Evolutionary conservation across 1,284 basidiomycete species (phyloP).

Genomic region (Gomphus bonarii): DNA sequence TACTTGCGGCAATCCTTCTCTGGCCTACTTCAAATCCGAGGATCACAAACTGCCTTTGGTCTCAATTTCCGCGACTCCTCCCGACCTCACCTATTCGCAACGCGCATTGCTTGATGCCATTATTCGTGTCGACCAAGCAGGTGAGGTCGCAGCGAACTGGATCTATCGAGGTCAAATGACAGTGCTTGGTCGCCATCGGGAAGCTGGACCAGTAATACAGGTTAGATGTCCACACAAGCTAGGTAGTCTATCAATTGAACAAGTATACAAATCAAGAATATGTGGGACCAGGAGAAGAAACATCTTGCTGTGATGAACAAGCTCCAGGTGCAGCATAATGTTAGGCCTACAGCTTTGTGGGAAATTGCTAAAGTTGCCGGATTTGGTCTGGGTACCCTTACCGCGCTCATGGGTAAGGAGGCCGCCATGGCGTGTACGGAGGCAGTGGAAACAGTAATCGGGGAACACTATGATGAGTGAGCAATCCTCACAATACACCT

Average conservation of each 20-base stretch:
- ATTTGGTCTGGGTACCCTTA: conserved; percentile 75
- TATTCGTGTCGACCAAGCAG: conserved; percentile 84
- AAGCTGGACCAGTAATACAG: conserved; percentile 64
- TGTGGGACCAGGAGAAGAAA: conserved; percentile 97
- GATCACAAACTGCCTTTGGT: neutral
- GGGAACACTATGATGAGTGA: conserved; percentile 97
- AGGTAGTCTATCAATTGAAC: neutral
- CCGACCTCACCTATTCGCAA: conserved; percentile 22
- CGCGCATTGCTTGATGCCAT: conserved; percentile 46
- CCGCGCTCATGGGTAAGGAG: conserved; percentile 83
- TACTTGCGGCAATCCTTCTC: neutral
- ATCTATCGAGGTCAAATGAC: conserved; percentile 83
- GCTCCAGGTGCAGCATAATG: conserved; percentile 72
- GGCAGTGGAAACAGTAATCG: conserved; percentile 95
- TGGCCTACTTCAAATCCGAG: neutral
- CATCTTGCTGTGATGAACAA: conserved; percentile 83
- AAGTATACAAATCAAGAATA: conserved; percentile 45
- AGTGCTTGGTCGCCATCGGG: conserved; percentile 53
- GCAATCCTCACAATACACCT: conserved; percentile 23
- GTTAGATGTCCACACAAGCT: conserved; percentile 29
- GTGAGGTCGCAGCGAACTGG: conserved; percentile 88
- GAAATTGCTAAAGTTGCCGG: conserved; percentile 82
- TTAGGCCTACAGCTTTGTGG: conserved; percentile 77
- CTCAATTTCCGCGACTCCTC: conserved; percentile 11
- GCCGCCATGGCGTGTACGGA: conserved; percentile 98